Conservation (phyloP, 805 yeast species). For the Metschnikowia picachoensis region DNA sequence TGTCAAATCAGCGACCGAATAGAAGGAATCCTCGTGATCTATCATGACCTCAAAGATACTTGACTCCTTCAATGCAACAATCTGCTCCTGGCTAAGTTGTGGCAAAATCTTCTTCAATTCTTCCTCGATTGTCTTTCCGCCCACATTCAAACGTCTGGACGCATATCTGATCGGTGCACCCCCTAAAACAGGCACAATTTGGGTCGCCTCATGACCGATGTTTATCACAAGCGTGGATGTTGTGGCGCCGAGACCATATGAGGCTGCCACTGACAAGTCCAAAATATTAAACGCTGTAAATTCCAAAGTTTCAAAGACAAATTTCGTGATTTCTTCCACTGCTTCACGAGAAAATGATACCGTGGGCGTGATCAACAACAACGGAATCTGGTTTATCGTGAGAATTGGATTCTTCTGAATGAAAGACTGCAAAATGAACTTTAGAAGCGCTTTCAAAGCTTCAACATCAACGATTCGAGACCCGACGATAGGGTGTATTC, state of each 20-base stretch:
- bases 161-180: slow-evolving; percentile 61
- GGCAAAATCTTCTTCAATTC: slow-evolving; percentile 55
- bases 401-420: slow-evolving; percentile 37
- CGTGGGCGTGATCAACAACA: slow-evolving; percentile 61
- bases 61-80: slow-evolving; percentile 72
- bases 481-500: slow-evolving; percentile 57
- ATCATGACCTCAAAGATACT: slow-evolving; percentile 74
- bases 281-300: slow-evolving; percentile 68
- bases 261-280: slow-evolving; percentile 63
- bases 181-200: slow-evolving; percentile 75
- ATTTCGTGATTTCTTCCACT: slow-evolving; percentile 68
- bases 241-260: slow-evolving; percentile 68
- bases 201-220: slow-evolving; percentile 72
- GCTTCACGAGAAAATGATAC: slow-evolving; percentile 63
- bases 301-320: slow-evolving; percentile 68
- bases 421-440: slow-evolving; percentile 39
- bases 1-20: slow-evolving; percentile 49
- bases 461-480: slow-evolving; percentile 64
- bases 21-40: slow-evolving; percentile 63
- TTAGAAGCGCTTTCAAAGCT: slow-evolving; percentile 65
- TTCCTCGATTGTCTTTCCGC: slow-evolving; percentile 64
- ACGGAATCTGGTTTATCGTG: slow-evolving; percentile 64
- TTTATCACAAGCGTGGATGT: slow-evolving; percentile 74
- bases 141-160: slow-evolving; percentile 45
- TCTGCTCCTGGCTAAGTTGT: slow-evolving; percentile 49